These are phyloP conservation scores for Phialemonium atrogriseum DNA, from an alignment of 2,329 filamentous ascomycete genomes.

Conservation along the genomic window DNA sequence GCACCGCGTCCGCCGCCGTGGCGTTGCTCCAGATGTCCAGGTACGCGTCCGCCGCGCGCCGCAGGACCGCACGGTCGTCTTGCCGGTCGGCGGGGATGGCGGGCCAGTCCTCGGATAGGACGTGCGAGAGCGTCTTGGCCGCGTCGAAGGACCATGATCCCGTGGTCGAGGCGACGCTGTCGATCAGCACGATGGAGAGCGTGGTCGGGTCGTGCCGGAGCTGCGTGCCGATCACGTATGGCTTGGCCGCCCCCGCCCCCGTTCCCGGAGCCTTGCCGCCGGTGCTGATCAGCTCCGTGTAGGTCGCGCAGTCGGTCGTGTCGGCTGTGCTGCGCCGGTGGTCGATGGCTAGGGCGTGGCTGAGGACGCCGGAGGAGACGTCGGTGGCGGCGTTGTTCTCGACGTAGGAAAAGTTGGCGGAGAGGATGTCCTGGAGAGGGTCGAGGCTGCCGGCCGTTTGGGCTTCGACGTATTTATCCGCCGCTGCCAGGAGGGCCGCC, in stretches of 20 bases:
- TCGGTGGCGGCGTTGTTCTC: conserved; percentile 21
- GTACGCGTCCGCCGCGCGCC: conserved; percentile 25
- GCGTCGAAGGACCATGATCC: conserved; percentile 28
- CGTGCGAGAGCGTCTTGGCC: conserved; percentile 23
- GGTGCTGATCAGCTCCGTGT: conserved; percentile 30
- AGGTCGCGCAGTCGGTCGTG: conserved; percentile 25
- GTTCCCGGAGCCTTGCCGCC: too few species aligned
- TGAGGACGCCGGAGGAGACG: conserved; percentile 16
- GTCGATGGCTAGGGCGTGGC: conserved; percentile 21
- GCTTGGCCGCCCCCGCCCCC: too few species aligned
- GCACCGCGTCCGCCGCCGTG: conserved; percentile 19
- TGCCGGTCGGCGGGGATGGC: conserved; percentile 19
- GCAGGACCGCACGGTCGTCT: conserved; percentile 18
- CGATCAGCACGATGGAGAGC: conserved; percentile 17
- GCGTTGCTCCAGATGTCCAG: conserved; percentile 25
- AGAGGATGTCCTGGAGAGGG: conserved; percentile 6
- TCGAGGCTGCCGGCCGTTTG: conserved; percentile 10
- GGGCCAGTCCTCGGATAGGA: conserved; percentile 20
- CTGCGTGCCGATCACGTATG: conserved; percentile 28
- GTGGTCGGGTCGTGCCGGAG: conserved; percentile 18
- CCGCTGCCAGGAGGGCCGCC: conserved; percentile 8
- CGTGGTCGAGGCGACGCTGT: conserved; percentile 22
- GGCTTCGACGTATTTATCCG: conserved; percentile 14
- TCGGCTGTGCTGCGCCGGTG: conserved; percentile 24
- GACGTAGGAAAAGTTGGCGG: conserved; percentile 15